These are phyloP conservation scores for Ogataea nakhonphanomensis DNA, from an alignment of 805 yeast genomes.

Conservation along the genomic window DNA sequence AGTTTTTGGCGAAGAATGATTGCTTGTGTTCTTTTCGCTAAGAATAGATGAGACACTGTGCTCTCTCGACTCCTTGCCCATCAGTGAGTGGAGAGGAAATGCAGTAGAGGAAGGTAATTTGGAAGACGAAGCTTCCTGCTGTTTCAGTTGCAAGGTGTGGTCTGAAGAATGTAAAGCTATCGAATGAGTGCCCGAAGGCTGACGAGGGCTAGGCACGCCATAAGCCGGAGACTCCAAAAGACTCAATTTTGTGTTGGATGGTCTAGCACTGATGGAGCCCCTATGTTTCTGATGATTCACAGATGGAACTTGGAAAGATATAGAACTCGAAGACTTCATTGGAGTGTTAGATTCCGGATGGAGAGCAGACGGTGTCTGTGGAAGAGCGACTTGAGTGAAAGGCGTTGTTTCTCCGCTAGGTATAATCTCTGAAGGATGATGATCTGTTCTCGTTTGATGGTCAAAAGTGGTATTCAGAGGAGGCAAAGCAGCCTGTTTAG, in stretches of 20 bases:
- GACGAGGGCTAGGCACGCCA: conserved; percentile 29
- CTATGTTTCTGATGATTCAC: conserved; percentile 42
- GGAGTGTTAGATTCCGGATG: conserved; percentile 14
- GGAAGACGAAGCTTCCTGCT: neutral
- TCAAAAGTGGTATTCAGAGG: conserved; percentile 21
- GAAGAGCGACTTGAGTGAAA: neutral
- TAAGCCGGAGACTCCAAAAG: conserved; percentile 23
- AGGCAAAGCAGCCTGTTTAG: conserved; percentile 22
- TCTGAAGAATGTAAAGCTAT: conserved; percentile 6
- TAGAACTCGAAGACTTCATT: conserved; percentile 26
- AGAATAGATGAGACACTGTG: neutral
- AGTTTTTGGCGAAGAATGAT: conserved; percentile 3
- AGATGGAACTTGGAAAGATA: conserved; percentile 48
- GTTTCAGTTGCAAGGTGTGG: neutral
- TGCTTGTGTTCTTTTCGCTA: conserved; percentile 3
- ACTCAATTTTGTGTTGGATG: conserved; percentile 38
- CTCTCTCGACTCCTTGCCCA: conserved; percentile 1
- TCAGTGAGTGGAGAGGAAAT: neutral
- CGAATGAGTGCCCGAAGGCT: conserved; percentile 22
- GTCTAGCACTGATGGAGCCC: conserved; percentile 55
- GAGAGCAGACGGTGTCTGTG: neutral
- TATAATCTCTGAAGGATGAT: neutral
- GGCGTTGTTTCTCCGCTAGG: conserved; percentile 4
- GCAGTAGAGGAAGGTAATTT: neutral
- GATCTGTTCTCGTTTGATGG: neutral